These are phyloP conservation scores for Graphium sp. DNA, from an alignment of 2,329 filamentous ascomycete genomes.

Conservation along the genomic window DNA sequence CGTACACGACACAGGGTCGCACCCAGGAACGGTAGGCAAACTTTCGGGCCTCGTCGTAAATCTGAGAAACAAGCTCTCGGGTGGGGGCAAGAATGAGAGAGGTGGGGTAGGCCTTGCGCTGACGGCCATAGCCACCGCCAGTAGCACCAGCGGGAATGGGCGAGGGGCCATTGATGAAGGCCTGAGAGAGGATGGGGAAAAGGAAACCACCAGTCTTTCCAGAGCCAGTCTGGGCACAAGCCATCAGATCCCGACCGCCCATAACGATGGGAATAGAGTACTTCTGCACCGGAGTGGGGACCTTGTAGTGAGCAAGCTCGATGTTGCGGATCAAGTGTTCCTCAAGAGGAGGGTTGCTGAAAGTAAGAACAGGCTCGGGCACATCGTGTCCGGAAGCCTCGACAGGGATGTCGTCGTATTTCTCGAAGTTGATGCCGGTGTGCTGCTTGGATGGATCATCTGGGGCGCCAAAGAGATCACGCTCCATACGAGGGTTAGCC, in stretches of 20 bases:
- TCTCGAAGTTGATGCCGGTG: slow-evolving; percentile 99
- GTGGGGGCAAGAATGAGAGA: slow-evolving; percentile 92
- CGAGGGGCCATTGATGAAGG: slow-evolving; percentile 78
- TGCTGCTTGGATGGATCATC: slow-evolving; percentile 93
- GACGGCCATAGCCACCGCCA: slow-evolving; percentile 65
- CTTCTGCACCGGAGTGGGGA: slow-evolving; percentile 94
- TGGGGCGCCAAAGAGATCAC: slow-evolving; percentile 79
- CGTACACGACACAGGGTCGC: slow-evolving; percentile 93
- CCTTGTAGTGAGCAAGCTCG: slow-evolving; percentile 82
- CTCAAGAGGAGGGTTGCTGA: slow-evolving; percentile 90
- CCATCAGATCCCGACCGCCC: slow-evolving; percentile 95
- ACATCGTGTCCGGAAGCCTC: slow-evolving; percentile 91
- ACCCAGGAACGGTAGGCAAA: slow-evolving; percentile 99
- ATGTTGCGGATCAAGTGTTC: slow-evolving; percentile 91
- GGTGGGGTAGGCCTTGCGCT: slow-evolving; percentile 95
- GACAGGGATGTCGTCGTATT: slow-evolving; percentile 98
- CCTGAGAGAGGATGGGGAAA: slow-evolving; percentile 97
- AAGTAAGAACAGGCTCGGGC: slow-evolving; percentile 76
- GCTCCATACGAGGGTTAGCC: slow-evolving; percentile 75
- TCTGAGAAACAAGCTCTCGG: slow-evolving; percentile 96
- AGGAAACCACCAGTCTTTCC: slow-evolving; percentile 99
- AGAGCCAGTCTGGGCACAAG: slow-evolving; percentile 98
- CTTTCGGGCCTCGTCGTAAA: slow-evolving; percentile 94
- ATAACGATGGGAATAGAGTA: slow-evolving; percentile 99
- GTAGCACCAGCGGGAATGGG: slow-evolving; percentile 42